Conservation (phyloP, 2,329 filamentous ascomycete genomes). For the Alternaria postmessia region DNA sequence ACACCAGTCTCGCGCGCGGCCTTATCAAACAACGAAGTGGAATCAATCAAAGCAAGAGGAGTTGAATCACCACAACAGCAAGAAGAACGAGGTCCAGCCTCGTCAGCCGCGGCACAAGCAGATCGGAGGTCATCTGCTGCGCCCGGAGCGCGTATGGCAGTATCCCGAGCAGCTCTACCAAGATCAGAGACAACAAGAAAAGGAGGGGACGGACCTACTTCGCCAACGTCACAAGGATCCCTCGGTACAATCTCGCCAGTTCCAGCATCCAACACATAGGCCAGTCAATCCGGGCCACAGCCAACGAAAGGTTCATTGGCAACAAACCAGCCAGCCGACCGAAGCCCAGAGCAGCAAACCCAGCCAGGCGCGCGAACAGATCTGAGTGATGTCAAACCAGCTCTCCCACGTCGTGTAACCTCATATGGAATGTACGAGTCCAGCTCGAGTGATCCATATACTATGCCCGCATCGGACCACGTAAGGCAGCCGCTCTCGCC, state of each 20-base stretch:
- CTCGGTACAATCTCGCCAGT: not conserved
- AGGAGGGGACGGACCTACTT: not conserved
- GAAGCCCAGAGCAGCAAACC: not conserved
- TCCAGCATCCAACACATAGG: not conserved
- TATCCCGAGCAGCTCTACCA: not conserved
- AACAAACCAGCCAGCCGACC: not conserved
- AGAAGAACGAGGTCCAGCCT: not conserved
- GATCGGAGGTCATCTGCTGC: not conserved
- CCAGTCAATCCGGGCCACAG: not conserved
- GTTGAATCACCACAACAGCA: not conserved
- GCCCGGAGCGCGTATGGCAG: not conserved
- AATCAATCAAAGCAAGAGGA: not conserved
- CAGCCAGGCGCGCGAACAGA: not conserved
- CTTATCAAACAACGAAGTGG: not conserved
- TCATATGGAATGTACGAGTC: slow-evolving; percentile 1
- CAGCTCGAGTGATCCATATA: not conserved
- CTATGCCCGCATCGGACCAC: not conserved
- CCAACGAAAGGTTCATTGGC: not conserved
- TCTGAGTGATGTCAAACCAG: not conserved
- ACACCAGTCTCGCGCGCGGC: not conserved
- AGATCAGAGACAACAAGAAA: not conserved
- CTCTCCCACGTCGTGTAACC: not conserved
- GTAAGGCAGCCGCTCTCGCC: not conserved
- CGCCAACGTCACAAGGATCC: not conserved
- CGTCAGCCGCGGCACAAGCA: not conserved